phyloP scores from a whole-genome alignment of 306 rosid genomes.

The Lathyrus tuberosus region DNA sequence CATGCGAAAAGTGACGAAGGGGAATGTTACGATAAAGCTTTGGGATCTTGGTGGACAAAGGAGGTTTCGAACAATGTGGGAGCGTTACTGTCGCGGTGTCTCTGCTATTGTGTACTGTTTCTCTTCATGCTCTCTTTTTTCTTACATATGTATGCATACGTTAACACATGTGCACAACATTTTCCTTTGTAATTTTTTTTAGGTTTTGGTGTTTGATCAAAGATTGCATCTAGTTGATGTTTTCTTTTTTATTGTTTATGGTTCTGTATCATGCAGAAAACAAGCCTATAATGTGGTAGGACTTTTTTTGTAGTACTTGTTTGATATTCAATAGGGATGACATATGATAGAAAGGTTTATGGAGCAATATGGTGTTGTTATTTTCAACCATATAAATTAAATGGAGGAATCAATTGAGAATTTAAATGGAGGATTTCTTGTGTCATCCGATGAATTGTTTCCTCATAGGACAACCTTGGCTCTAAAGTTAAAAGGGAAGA shows the following conservation, averaged over 20 bases:
- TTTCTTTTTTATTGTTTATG: neutral
- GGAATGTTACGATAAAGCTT: constrained; percentile 92
- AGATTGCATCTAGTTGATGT: constrained; percentile 7
- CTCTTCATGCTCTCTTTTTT: constrained; percentile 38
- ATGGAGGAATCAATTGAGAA: no score
- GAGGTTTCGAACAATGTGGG: constrained; percentile 97
- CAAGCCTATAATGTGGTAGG: neutral
- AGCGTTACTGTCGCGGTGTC: constrained; percentile 97
- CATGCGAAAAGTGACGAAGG: constrained; percentile 91
- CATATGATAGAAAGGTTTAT: no score
- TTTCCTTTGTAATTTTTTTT: neutral
- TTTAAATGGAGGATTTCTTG: neutral
- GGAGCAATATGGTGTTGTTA: neutral
- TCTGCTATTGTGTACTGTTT: constrained; percentile 81
- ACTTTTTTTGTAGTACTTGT: no score
- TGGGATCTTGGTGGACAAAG: constrained; percentile 99
- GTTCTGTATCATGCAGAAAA: neutral
- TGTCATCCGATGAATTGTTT: neutral
- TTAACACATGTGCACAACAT: neutral
- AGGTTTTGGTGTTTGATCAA: constrained; percentile 2
- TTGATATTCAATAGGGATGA: no score
- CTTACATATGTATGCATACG: constrained; percentile 1
- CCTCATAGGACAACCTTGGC: neutral
- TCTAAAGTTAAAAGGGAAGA: neutral
- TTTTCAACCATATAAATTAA: neutral